Evolutionary conservation across 345 rosid genomes (phyloP).

Genomic region (Punica granatum): DNA sequence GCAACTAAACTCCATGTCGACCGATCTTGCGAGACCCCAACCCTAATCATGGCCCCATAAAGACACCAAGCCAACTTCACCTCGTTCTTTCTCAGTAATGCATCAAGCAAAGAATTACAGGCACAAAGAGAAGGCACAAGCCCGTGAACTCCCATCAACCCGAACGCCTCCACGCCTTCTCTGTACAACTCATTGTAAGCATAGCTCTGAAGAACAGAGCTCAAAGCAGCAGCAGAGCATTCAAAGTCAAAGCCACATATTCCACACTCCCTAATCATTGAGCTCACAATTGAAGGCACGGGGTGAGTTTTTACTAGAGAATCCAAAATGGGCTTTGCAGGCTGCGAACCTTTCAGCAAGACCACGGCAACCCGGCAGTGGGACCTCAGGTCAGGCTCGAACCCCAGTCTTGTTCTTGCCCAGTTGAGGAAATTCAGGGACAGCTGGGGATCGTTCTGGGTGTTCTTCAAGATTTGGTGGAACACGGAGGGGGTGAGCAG

Average conservation of each 20-base stretch:
- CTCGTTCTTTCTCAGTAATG: slow-evolving; percentile 27
- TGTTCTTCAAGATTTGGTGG: slow-evolving; percentile 43
- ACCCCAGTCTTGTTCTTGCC: slow-evolving; percentile 32
- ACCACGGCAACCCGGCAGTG: slow-evolving; percentile 35
- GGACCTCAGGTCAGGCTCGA: slow-evolving; percentile 49
- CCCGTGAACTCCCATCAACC: slow-evolving; percentile 27
- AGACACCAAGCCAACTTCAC: slow-evolving; percentile 43
- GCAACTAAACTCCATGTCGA: slow-evolving; percentile 47
- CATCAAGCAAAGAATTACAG: slow-evolving; percentile 45
- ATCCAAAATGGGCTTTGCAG: slow-evolving; percentile 28
- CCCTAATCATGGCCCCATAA: slow-evolving; percentile 43
- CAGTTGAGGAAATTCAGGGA: slow-evolving; percentile 57
- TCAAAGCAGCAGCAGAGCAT: slow-evolving; percentile 16
- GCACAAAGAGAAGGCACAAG: slow-evolving; percentile 30
- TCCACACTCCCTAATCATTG: slow-evolving; percentile 40
- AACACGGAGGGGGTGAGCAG: slow-evolving; percentile 41
- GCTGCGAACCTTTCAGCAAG: slow-evolving; percentile 19
- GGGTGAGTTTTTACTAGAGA: slow-evolving; percentile 33
- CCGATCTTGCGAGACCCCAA: slow-evolving; percentile 27
- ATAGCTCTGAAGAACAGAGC: slow-evolving; percentile 41
- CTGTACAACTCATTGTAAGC: slow-evolving; percentile 23
- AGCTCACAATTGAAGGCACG: slow-evolving; percentile 19
- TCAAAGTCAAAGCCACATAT: slow-evolving; percentile 22
- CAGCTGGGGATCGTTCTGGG: slow-evolving; percentile 30
- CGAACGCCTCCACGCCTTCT: slow-evolving; percentile 42